Evolutionary conservation across 1,284 basidiomycete species (phyloP).

Genomic region (Leccinum variabile): DNA sequence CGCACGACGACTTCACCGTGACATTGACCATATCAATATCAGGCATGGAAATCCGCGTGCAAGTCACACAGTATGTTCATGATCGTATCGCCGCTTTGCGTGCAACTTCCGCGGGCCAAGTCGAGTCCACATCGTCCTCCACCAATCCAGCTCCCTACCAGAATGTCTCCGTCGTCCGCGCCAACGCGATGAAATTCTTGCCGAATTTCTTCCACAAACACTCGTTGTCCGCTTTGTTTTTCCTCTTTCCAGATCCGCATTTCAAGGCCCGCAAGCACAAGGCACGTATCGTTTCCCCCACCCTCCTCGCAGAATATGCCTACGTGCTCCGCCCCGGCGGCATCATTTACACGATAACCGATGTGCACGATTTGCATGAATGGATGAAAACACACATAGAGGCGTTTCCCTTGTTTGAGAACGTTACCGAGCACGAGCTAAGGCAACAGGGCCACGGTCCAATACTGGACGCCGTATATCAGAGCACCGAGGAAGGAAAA

Average conservation of each 20-base stretch:
- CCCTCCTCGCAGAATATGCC: slow-evolving; percentile 92
- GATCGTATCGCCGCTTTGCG: slow-evolving; percentile 92
- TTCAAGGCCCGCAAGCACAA: slow-evolving; percentile 99
- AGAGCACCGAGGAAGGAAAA: slow-evolving; percentile 38
- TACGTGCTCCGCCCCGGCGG: slow-evolving; percentile 90
- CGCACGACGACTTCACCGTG: not conserved
- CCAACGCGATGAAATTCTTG: slow-evolving; percentile 98
- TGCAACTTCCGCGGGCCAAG: slow-evolving; percentile 43
- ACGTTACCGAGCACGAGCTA: slow-evolving; percentile 75
- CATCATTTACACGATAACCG: slow-evolving; percentile 97
- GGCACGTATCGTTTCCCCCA: slow-evolving; percentile 95
- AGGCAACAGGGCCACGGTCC: slow-evolving; percentile 68
- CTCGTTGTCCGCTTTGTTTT: slow-evolving; percentile 92
- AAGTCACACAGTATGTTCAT: slow-evolving; percentile 95
- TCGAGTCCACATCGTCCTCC: slow-evolving; percentile 24
- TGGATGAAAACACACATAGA: slow-evolving; percentile 95
- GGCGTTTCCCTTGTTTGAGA: slow-evolving; percentile 85
- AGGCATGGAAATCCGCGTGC: slow-evolving; percentile 97
- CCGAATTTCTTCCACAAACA: slow-evolving; percentile 95
- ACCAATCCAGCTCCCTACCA: slow-evolving; percentile 56
- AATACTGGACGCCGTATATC: slow-evolving; percentile 44
- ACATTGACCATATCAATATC: slow-evolving; percentile 9
- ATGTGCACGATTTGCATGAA: slow-evolving; percentile 90
- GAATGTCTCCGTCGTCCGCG: slow-evolving; percentile 93
- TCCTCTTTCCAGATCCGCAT: slow-evolving; percentile 98